These are phyloP conservation scores for Raphanus hybrid DNA, from an alignment of 441 rosid species.

Conservation along the genomic window DNA sequence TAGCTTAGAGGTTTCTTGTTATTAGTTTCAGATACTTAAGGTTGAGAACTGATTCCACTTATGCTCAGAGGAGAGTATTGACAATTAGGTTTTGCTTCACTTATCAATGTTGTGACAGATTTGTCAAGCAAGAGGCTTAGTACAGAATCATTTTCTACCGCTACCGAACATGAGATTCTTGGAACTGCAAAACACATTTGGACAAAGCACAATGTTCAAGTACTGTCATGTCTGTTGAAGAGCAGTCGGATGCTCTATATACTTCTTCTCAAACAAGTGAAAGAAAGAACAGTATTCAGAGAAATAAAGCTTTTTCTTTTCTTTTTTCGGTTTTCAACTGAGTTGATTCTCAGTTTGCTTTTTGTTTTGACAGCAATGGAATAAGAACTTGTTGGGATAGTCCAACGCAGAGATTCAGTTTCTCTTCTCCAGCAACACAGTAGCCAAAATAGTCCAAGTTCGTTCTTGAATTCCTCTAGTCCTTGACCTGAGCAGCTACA, in stretches of 20 bases:
- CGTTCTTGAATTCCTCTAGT: neutral
- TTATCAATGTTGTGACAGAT: too few relatives aligned
- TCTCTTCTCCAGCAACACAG: slow-evolving; percentile 64
- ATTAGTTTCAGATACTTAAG: slow-evolving; percentile 35
- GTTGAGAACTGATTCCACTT: slow-evolving; percentile 28
- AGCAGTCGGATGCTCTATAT: slow-evolving; percentile 54
- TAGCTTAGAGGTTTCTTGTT: slow-evolving; percentile 5
- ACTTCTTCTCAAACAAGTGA: slow-evolving; percentile 59
- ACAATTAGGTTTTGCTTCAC: too few relatives aligned
- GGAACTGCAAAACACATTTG: too few relatives aligned
- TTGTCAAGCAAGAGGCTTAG: too few relatives aligned
- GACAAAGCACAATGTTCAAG: neutral
- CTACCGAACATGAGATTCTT: too few relatives aligned
- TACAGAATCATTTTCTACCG: too few relatives aligned
- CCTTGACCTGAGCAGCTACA: neutral
- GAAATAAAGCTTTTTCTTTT: neutral
- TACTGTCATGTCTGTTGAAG: neutral
- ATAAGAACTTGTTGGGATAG: slow-evolving; percentile 65
- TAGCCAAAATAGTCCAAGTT: slow-evolving; percentile 13
- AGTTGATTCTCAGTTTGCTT: neutral
- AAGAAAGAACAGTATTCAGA: neutral
- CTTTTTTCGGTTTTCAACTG: neutral
- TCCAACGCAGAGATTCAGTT: slow-evolving; percentile 64
- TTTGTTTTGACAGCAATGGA: slow-evolving; percentile 60
- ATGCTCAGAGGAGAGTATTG: slow-evolving; percentile 1